Conservation (phyloP, 106 monocot species). For the Dendrobium catenatum region DNA sequence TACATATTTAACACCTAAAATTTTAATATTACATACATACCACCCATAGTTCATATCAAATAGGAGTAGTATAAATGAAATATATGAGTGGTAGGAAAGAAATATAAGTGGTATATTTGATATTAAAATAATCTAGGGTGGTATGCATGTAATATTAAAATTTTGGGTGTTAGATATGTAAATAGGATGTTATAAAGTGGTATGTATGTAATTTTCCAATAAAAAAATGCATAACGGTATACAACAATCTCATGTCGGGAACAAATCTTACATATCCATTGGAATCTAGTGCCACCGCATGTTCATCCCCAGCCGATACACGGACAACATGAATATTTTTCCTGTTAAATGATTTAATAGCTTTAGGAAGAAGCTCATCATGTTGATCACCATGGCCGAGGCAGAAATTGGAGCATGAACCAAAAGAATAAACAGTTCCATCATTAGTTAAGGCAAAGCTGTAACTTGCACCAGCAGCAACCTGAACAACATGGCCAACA, state of each 20-base stretch:
- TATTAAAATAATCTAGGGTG: no score
- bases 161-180: no score
- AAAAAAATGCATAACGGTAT: no score
- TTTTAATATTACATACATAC: no score
- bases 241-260: not conserved
- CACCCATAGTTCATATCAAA: no score
- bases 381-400: slow-evolving; percentile 93
- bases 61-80: no score
- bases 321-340: slow-evolving; percentile 71
- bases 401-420: slow-evolving; percentile 93
- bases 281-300: slow-evolving; percentile 96
- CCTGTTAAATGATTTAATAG: slow-evolving; percentile 64
- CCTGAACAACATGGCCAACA: slow-evolving; percentile 56
- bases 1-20: no score
- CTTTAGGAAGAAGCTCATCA: slow-evolving; percentile 71
- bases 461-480: slow-evolving; percentile 88
- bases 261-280: slow-evolving; percentile 56
- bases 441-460: slow-evolving; percentile 73
- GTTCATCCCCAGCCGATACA: slow-evolving; percentile 94
- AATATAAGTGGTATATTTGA: no score
- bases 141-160: no score
- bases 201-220: no score
- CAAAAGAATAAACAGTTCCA: slow-evolving; percentile 82
- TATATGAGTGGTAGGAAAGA: no score
- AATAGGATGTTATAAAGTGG: no score